Evolutionary conservation across 129 eudicot genomes (phyloP).

Genomic region (Heracleum sosnowskyi): DNA sequence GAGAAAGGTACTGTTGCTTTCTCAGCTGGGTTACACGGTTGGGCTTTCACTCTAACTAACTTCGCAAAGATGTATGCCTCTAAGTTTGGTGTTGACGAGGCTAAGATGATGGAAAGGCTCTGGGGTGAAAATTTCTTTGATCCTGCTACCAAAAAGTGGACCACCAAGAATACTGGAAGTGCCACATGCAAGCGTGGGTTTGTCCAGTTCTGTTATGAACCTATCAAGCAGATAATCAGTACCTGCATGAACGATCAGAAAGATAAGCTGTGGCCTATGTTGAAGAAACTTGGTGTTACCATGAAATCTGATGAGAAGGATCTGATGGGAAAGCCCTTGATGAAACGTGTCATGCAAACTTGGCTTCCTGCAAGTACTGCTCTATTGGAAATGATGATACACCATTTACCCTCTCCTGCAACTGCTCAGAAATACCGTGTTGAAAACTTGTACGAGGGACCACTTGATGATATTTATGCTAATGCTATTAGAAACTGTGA

Average conservation of each 20-base stretch:
- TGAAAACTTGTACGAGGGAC: constrained; percentile 68
- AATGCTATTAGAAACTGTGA: constrained; percentile 82
- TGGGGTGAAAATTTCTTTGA: constrained; percentile 80
- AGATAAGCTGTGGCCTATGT: constrained; percentile 65
- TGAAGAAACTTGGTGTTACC: constrained; percentile 48
- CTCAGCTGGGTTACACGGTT: constrained; percentile 79
- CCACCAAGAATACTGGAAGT: constrained; percentile 47
- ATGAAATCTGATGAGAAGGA: constrained; percentile 66
- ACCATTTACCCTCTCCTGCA: constrained; percentile 62
- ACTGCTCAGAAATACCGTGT: constrained; percentile 71
- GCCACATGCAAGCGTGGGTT: constrained; percentile 69
- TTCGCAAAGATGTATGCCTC: constrained; percentile 75
- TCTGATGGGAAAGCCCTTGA: constrained; percentile 54
- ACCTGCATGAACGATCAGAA: constrained; percentile 74
- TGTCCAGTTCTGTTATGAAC: constrained; percentile 74
- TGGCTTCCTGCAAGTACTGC: constrained; percentile 78
- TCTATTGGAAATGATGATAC: constrained; percentile 69
- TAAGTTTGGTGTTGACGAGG: constrained; percentile 61
- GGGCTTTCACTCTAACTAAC: constrained; percentile 74
- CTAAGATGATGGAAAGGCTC: constrained; percentile 70
- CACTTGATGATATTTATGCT: constrained; percentile 67
- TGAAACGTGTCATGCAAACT: constrained; percentile 76
- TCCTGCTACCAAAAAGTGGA: constrained; percentile 67
- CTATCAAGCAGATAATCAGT: constrained; percentile 60
- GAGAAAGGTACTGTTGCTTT: constrained; percentile 80